Conservation (phyloP, 179 eudicot genomes). For the Beta corolliflora region DNA sequence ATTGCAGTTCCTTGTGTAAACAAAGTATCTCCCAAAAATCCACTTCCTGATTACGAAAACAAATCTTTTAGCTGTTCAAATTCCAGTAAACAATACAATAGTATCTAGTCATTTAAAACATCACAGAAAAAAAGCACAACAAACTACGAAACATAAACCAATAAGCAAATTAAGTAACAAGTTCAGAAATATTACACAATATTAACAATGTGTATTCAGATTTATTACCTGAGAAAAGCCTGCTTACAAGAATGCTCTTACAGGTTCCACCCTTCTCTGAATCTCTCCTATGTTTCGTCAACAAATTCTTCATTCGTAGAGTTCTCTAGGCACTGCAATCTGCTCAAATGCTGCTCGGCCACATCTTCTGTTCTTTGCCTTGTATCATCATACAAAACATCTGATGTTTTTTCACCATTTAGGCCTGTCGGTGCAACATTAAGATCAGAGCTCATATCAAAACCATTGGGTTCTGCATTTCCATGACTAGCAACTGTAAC, state of each 20-base stretch:
- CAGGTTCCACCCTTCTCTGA: conserved; percentile 36
- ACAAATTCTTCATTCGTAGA: conserved; percentile 54
- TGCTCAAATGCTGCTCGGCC: conserved; percentile 34
- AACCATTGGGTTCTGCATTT: conserved; percentile 48
- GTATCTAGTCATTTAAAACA: background rate
- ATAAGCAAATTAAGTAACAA: background rate
- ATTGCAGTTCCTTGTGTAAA: background rate
- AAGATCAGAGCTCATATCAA: conserved; percentile 64
- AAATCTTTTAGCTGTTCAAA: background rate
- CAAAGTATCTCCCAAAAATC: background rate
- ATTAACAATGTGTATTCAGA: conserved; percentile 6
- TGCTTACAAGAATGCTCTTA: conserved; percentile 30
- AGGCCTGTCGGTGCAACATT: conserved; percentile 51
- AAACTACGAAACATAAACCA: background rate
- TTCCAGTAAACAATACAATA: background rate
- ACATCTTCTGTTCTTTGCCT: conserved; percentile 43
- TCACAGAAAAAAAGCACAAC: background rate
- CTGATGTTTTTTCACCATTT: conserved; percentile 46
- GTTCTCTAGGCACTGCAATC: conserved; percentile 52
- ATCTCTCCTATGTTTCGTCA: conserved; percentile 45
- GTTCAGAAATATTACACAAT: background rate
- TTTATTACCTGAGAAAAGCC: conserved; percentile 31
- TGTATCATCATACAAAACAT: conserved; percentile 37
- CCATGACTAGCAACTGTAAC: conserved; percentile 63
- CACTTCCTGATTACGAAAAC: background rate